phyloP scores from a whole-genome alignment of 169 alveolate genomes.

The Cryptosporidium baileyi region DNA sequence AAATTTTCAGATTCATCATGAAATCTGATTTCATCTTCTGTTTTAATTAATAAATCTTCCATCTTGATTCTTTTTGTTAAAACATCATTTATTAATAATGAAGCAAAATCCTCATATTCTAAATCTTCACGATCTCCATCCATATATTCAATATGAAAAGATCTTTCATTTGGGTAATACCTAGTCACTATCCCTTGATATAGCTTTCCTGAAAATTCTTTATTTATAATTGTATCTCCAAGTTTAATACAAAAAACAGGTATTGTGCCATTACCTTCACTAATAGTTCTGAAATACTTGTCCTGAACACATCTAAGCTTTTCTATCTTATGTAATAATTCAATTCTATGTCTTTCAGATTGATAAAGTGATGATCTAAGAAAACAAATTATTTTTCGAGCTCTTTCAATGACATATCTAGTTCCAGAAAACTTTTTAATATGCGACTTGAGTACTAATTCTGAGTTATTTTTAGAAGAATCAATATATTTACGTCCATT shows the following conservation, averaged over 20 bases:
- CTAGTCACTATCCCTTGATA: constrained; percentile 51
- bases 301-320: constrained; percentile 43
- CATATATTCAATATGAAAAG: constrained; percentile 34
- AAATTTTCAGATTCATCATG: neutral
- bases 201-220: constrained; percentile 44
- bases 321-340: constrained; percentile 22
- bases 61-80: neutral
- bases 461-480: neutral
- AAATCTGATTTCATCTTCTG: neutral
- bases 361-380: constrained; percentile 46
- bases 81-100: constrained; percentile 8
- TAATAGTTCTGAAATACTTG: constrained; percentile 32
- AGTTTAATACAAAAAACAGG: constrained; percentile 43
- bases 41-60: constrained; percentile 12
- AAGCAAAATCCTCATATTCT: constrained; percentile 37
- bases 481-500: neutral
- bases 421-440: constrained; percentile 3
- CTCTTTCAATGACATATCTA: constrained; percentile 29
- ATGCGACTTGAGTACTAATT: neutral
- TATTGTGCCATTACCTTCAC: constrained; percentile 43
- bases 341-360: constrained; percentile 47
- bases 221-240: constrained; percentile 36
- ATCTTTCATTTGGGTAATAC: constrained; percentile 55
- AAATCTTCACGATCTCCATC: constrained; percentile 69
- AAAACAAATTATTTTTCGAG: constrained; percentile 21